Conservation (phyloP, 2,329 filamentous ascomycete genomes). For the Cercospora sojina region DNA sequence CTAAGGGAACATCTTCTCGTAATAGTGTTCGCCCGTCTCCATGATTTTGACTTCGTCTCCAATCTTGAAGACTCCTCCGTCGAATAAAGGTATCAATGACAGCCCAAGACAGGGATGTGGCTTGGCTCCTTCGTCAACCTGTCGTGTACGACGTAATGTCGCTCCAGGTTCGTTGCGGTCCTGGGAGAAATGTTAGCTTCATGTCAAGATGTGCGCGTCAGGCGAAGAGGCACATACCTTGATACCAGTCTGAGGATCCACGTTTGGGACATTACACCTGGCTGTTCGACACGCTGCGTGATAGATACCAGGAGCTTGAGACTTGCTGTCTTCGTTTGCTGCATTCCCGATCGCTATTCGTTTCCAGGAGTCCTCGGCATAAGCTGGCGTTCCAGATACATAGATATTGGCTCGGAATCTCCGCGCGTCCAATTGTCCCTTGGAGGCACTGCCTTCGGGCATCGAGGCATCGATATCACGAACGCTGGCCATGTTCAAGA, state of each 20-base stretch:
- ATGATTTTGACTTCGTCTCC: conserved; percentile 37
- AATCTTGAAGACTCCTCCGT: conserved; percentile 31
- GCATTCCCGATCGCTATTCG: conserved; percentile 50
- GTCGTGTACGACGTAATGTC: conserved; percentile 33
- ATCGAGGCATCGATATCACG: conserved; percentile 60
- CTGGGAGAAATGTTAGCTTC: conserved; percentile 4
- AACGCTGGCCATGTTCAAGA: conserved; percentile 65
- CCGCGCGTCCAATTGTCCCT: conserved; percentile 56
- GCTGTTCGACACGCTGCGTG: conserved; percentile 64
- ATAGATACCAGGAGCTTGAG: conserved; percentile 39
- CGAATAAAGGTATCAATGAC: conserved; percentile 37
- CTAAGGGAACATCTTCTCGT: conserved; percentile 35
- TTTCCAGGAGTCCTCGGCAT: conserved; percentile 71
- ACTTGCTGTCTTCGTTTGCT: background rate
- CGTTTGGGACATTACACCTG: conserved; percentile 70
- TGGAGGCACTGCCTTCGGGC: conserved; percentile 49
- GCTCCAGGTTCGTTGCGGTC: conserved; percentile 36
- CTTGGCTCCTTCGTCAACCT: conserved; percentile 36
- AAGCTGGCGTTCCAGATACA: conserved; percentile 61
- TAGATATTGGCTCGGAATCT: conserved; percentile 74
- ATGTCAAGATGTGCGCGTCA: no score
- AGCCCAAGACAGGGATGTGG: conserved; percentile 37
- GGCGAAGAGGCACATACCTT: no score
- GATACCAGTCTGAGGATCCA: conserved; percentile 61
- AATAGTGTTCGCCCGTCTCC: conserved; percentile 34